Base-by-base conservation (phyloP, 306 rosid species). In the Cucumis melo region DNA sequence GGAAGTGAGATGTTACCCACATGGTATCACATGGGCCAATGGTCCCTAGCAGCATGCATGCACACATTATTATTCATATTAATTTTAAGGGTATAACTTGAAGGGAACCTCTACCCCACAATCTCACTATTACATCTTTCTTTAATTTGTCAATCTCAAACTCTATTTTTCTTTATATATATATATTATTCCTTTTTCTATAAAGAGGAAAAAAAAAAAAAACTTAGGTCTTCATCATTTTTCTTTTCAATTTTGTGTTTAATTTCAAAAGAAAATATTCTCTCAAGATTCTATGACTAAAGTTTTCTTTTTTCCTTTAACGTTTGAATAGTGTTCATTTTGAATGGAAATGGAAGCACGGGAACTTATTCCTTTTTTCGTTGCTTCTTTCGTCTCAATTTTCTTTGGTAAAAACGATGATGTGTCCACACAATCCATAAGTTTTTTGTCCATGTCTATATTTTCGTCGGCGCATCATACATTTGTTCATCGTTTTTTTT, bases 1-100 rank as follows among this genome's bases (percentile, higher is more conserved):
- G 54, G 34, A 67, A 67, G 11, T 66, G 24, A 5, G 74, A 68
- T 42, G 38, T 68, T 68, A 21, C 59, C 75, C 75, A 71, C 75
- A 27, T 46, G 75, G 75, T 7, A 71, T 21, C 75, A 71, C 75
- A 48, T 71, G 75, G 75, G 75, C 58, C 58, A 14, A 71, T 71
- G 75, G 75, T 46, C 75, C 75, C 58, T n/a, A 2, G 17, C 34
- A 41, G 13, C 75, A 71, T 71, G 75, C 75, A 71, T 71, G 75
- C 38, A 71, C 56, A 48, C 58, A 38, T 16, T 27, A 27, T 27
- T 64, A n/a, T n/a, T n/a, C n/a, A n/a, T 3, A 64, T 36, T 8
- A 19, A 10, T 65, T 4, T 65, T 38, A n/a, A 51, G 51, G 42
- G 53, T 66, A 39, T 41, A 66, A 41, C 5, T 36, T 17, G 32